phyloP scores from a whole-genome alignment of 495 filamentous ascomycete genomes.

The Ascodesmis nigricans region DNA sequence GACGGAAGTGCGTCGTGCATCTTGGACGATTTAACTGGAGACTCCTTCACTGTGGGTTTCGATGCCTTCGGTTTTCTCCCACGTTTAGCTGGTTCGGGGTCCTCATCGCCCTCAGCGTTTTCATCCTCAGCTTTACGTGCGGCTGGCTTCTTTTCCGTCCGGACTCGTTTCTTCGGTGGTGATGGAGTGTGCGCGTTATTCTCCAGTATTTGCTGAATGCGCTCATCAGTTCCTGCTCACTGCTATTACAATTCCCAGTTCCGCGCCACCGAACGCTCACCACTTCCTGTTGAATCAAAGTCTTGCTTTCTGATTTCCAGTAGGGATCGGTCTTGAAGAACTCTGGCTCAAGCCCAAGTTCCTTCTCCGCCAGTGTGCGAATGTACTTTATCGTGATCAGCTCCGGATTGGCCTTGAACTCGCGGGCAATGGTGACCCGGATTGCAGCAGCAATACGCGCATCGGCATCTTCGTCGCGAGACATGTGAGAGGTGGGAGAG shows the following conservation, averaged over 20 bases:
- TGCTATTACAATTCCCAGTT: too few species aligned
- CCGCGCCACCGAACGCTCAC: too few species aligned
- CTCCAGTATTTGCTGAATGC: too few species aligned
- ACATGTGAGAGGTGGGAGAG: too few species aligned
- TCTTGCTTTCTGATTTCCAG: constrained; percentile 68
- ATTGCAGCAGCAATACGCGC: constrained; percentile 23
- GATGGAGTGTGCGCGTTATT: too few species aligned
- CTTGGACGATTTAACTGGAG: too few species aligned
- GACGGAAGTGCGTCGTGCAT: too few species aligned
- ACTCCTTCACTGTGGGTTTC: constrained; percentile 1
- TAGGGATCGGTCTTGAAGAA: constrained; percentile 41
- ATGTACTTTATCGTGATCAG: constrained; percentile 57
- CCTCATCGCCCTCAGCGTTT: constrained; percentile 15
- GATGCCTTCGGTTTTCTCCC: constrained; percentile 2
- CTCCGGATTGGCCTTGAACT: constrained; percentile 37
- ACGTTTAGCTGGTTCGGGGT: constrained; percentile 10
- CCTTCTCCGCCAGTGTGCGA: constrained; percentile 42
- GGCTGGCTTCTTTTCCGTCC: constrained; percentile 11
- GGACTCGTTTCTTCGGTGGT: not conserved
- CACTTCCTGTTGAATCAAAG: constrained; percentile 44
- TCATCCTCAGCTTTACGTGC: constrained; percentile 8
- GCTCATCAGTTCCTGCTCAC: too few species aligned
- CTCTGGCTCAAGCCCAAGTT: constrained; percentile 39
- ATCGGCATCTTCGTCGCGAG: constrained; percentile 3
- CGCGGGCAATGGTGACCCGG: constrained; percentile 33